Evolutionary conservation across 176 grass and related monocot species (phyloP).

Genomic region (Pontederia paniculata): DNA sequence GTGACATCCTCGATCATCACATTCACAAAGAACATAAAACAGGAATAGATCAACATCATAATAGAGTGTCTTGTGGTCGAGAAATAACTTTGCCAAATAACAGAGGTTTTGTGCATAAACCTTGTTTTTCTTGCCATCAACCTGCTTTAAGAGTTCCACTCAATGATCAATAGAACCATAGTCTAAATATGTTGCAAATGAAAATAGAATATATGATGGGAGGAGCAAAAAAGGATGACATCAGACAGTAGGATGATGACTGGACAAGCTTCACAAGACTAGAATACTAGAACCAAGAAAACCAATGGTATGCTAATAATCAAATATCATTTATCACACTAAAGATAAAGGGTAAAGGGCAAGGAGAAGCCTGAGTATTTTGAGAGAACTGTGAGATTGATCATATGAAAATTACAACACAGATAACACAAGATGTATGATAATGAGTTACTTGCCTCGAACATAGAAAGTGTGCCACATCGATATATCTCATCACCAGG

Average conservation of each 20-base stretch:
- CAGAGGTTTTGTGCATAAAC: constrained; percentile 98
- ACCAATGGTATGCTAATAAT: too few relatives aligned
- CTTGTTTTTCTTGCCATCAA: constrained; percentile 99
- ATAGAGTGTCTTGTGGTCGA: constrained; percentile 97
- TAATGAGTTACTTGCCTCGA: constrained; percentile 46
- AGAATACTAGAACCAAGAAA: too few relatives aligned
- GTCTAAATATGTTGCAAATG: too few relatives aligned
- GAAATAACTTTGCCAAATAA: constrained; percentile 94
- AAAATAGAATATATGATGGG: too few relatives aligned
- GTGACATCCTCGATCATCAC: constrained; percentile 98
- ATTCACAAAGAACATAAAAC: constrained; percentile 96
- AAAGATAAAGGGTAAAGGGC: too few relatives aligned
- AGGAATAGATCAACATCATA: constrained; percentile 96
- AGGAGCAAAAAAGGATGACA: too few relatives aligned
- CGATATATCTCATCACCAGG: constrained; percentile 99
- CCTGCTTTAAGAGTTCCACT: constrained; percentile 26
- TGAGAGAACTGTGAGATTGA: background rate
- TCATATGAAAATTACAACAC: background rate
- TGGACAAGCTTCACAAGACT: too few relatives aligned
- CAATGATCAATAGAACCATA: too few relatives aligned
- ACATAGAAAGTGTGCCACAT: constrained; percentile 96
- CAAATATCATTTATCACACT: too few relatives aligned
- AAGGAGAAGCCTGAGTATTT: too few relatives aligned
- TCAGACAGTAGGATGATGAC: too few relatives aligned
- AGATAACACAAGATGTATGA: background rate